Conservation (phyloP, 2,329 filamentous ascomycete genomes). For the Pyricularia sp. region DNA sequence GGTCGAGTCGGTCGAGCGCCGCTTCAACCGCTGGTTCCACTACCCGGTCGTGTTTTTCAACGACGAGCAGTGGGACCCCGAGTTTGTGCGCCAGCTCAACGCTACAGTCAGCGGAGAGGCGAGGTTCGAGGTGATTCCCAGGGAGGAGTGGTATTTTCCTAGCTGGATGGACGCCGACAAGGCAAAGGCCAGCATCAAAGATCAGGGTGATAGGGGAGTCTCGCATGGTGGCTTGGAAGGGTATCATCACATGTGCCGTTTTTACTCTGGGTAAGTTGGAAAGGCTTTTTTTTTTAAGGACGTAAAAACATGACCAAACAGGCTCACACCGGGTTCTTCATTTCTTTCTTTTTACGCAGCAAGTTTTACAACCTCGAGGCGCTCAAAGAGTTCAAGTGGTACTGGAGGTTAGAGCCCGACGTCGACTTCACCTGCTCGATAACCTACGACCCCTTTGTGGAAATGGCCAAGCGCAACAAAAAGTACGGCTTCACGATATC, state of each 20-base stretch:
- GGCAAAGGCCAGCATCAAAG: conserved; percentile 11
- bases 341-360: conserved; percentile 11
- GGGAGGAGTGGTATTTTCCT: conserved; percentile 27
- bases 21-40: conserved; percentile 33
- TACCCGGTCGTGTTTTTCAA: conserved; percentile 35
- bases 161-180: conserved; percentile 13
- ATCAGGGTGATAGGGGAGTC: conserved; percentile 17
- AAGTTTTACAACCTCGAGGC: conserved; percentile 29
- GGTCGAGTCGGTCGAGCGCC: conserved; percentile 25
- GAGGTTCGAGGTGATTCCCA: conserved; percentile 28
- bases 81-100: conserved; percentile 24
- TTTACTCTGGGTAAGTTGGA: conserved; percentile 26
- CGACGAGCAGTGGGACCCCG: conserved; percentile 26
- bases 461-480: conserved; percentile 29
- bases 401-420: conserved; percentile 32
- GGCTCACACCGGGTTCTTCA: conserved; percentile 5
- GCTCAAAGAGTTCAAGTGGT: conserved; percentile 30
- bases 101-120: conserved; percentile 22
- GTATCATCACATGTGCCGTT: conserved; percentile 26
- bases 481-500: conserved; percentile 31
- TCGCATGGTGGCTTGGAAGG: conserved; percentile 26
- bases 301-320: neutral
- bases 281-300: neutral
- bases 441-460: conserved; percentile 33
- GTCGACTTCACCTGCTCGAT: conserved; percentile 31